Evolutionary conservation across 2,329 filamentous ascomycete species (phyloP).

Genomic region (Epichloe festucae): DNA sequence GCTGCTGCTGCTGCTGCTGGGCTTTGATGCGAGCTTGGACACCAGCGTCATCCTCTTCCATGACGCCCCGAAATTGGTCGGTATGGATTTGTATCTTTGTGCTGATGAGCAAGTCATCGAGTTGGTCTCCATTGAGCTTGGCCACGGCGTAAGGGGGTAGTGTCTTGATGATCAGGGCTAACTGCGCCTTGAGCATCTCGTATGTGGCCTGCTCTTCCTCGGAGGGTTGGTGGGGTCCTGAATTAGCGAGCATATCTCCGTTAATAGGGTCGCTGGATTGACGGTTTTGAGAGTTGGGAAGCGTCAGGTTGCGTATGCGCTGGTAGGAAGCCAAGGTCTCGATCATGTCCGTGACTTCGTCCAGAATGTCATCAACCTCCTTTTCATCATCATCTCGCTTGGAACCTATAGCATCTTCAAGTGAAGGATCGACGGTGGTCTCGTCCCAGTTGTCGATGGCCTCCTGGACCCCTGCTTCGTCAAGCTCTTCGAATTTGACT

Average conservation of each 20-base stretch:
- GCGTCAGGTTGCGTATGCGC: constrained; percentile 59
- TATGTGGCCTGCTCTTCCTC: constrained; percentile 51
- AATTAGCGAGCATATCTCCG: constrained; percentile 54
- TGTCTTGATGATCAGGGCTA: constrained; percentile 59
- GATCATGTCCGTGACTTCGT: constrained; percentile 62
- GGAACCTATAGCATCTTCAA: constrained; percentile 38
- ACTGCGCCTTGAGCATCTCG: constrained; percentile 60
- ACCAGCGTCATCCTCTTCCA: constrained; percentile 69
- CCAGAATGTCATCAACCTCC: constrained; percentile 55
- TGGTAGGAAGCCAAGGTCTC: constrained; percentile 68
- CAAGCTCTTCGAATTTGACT: constrained; percentile 26
- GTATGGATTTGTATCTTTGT: constrained; percentile 62
- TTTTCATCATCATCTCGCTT: constrained; percentile 49
- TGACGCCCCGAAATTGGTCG: constrained; percentile 61
- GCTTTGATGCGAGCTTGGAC: constrained; percentile 36
- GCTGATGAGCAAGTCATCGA: constrained; percentile 73
- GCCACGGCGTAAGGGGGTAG: constrained; percentile 77
- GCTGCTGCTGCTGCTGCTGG: constrained; percentile 18
- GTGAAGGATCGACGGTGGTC: constrained; percentile 41
- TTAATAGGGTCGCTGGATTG: constrained; percentile 49
- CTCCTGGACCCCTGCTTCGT: constrained; percentile 39
- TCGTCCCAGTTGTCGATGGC: constrained; percentile 48
- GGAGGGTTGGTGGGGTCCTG: constrained; percentile 54
- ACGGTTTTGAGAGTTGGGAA: constrained; percentile 50
- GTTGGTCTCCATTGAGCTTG: constrained; percentile 72